Base-by-base conservation (phyloP, 768 basidiomycete species). In the Neoboletus magnificus region DNA sequence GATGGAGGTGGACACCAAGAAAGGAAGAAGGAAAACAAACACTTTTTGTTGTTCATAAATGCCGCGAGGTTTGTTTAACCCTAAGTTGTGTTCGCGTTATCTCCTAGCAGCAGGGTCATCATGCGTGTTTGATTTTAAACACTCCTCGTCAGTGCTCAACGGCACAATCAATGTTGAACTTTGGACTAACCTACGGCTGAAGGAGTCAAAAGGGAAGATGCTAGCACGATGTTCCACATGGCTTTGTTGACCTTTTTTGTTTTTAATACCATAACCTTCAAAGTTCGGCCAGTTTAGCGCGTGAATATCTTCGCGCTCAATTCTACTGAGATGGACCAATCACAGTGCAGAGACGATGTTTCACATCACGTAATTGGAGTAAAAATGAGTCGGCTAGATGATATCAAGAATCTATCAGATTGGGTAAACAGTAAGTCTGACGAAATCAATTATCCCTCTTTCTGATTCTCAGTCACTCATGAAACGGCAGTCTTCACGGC, bases 301-400 rank as follows among this genome's bases (percentile, higher is more conserved):
- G 22, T 50, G 37, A 22, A 22, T 30, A 44, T 49, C 54, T 60
- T 48, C 46, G 61, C 35, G 48, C 30, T 50, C 55, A 50, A 53
- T 45, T 55, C 22, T 32, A n/a, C 55, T 48, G 45, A n/a, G n/a
- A 54, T 42, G 25, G 45, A 41, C 58, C 66, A 66, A 70, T 65
- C 58, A 61, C 13, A 49, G 4, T 37, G 55, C 13, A 15, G 6
- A 41, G 55, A 60, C 23, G 32, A 60, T 52, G 52, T 45, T 57
- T 60, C 59, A 54, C 44, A 54, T 67, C 49, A 68, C 65, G 65
- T 69, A 70, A 66, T 32, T 43, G 11, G 12, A 50, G 59, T 56
- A 52, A 65, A 64, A 66, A 60, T 57, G 35, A 56, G 45, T 59
- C 67, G 63, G 61, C 66, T 68, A 66, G 66, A 70, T 69, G 66